A percentile compares a stretch with the other conserved stretches of the same genome.
Evolutionary conservation across 108 stramenopile species (phyloP).

Genomic region (Pseudonitzschia delicatissima): DNA sequence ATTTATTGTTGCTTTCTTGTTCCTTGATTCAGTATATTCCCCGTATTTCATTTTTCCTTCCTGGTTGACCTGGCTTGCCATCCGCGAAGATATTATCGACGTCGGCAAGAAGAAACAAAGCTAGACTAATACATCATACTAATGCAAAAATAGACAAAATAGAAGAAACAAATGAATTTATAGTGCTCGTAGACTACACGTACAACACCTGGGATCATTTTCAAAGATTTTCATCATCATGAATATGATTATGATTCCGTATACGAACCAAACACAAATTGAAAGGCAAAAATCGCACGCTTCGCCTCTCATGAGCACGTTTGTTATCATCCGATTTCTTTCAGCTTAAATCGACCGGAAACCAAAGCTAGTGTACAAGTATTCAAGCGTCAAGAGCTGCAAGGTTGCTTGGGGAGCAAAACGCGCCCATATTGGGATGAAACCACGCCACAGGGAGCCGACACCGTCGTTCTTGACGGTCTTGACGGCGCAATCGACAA

Average conservation of each 20-base stretch:
- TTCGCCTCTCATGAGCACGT: no score
- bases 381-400: constrained; percentile 86
- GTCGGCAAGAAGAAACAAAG: background rate
- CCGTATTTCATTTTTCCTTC: constrained; percentile 79
- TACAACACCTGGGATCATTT: no score
- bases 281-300: no score
- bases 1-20: background rate
- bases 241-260: no score
- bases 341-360: constrained; percentile 69
- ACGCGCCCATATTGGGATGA: constrained; percentile 86
- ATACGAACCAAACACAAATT: no score
- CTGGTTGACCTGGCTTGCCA: constrained; percentile 41
- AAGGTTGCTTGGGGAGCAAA: constrained; percentile 88
- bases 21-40: constrained; percentile 39
- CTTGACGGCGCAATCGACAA: constrained; percentile 74
- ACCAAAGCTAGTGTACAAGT: constrained; percentile 61
- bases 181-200: no score
- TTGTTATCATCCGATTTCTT: no score
- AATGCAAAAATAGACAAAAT: no score
- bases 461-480: constrained; percentile 72
- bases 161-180: background rate
- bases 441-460: constrained; percentile 77
- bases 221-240: no score
- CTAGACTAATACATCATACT: background rate
- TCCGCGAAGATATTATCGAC: constrained; percentile 13